Evolutionary conservation across 2,329 filamentous ascomycete genomes (phyloP), one percentile per base, ranked within the genome.

Genomic region (Beauveria sp.): DNA sequence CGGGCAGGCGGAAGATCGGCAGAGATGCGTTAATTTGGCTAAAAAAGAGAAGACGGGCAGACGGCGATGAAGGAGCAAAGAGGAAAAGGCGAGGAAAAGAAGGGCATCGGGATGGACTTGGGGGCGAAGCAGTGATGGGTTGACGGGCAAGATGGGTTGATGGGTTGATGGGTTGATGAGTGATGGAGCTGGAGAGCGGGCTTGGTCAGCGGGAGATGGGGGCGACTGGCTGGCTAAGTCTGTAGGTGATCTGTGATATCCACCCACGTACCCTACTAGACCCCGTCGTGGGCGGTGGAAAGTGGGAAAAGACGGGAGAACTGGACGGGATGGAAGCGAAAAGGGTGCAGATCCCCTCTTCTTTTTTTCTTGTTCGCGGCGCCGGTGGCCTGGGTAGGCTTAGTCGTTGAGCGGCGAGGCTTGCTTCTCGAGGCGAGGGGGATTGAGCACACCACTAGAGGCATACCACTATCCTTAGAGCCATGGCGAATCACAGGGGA

Each of bases 161-260:
- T 12, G 31, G 31, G 31, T 31, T 34, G 34, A 38, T 14, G 34
- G 34, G 34, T 38, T 38, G 34, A 38, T 38, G 34, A 18, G 28
- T n/a, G 55, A 58, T 58, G 55, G 43, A 45, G 52, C 52, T 43
- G 52, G 42, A 56, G 34, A 22, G 48, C 48, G 26, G 48, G 53
- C 53, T 43, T 56, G 53, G 53, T 56, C 53, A 56, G 53, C 53
- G 53, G 53, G 40, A 46, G 52, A 55, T 26, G 52, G 40, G 26
- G 52, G 38, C n/a, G 34, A 43, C 20, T 22, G 40, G 22, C 31
- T 34, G 31, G 31, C 31, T 5, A 14, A 34, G 31, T 34, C 31
- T 34, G 31, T 45, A 18, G 18, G 26, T 56, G 40, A 56, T 56
- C 53, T 45, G 38, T 24, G 12, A 43, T 54, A 54, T 28, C 51